Base-by-base conservation (phyloP, 1,284 basidiomycete genomes). In the Fomitopsis palustris region DNA sequence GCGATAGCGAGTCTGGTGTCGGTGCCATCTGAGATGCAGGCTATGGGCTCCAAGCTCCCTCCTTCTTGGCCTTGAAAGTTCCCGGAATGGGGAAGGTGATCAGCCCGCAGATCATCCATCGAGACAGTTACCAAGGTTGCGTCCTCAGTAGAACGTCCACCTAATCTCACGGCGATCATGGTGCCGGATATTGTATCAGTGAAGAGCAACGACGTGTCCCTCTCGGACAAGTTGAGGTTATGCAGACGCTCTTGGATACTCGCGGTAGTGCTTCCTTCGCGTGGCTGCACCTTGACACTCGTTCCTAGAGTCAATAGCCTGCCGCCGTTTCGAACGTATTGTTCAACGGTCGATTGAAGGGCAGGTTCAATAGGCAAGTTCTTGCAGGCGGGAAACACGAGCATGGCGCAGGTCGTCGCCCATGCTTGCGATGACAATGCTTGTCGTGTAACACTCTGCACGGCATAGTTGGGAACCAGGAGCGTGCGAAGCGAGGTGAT, bases 391-490 rank as follows among this genome's bases (percentile, higher is more conserved):
- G 90, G 91, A 57, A 96, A 75, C 52, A 94, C 88, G 6, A 96
- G 81, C 1, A 95, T 78, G 4, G 88, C 87, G 67, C 93, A 95
- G 31, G 80, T 81, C 2, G 77, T 70, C 49, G 84, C 72, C 94
- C 94, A 96, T 9, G 93, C 93, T 57, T 90, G 86, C 0, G 80
- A 77, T 0, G 79, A 73, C 9, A 96, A 76, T 0, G 82, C 70
- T 38, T 83, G 74, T 0, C 81, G 77, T 0, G 84, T 76, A 56
- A 94, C 79, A 3, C 83, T 72, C 61, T 93, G 90, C 38, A 95
- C 85, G 16, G 90, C 85, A 72, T 95, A 95, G 71, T 88, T 82
- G 0, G 92, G 88, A 8, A 80, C 67, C 16, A 95, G 82, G 33
- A 89, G 69, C 7, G 81, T 74, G 37, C 81, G 80, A 33, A 95